Evolutionary conservation across 2,329 filamentous ascomycete species (phyloP), one percentile per base, ranked within the genome.

Genomic region (Xylariales sp.): DNA sequence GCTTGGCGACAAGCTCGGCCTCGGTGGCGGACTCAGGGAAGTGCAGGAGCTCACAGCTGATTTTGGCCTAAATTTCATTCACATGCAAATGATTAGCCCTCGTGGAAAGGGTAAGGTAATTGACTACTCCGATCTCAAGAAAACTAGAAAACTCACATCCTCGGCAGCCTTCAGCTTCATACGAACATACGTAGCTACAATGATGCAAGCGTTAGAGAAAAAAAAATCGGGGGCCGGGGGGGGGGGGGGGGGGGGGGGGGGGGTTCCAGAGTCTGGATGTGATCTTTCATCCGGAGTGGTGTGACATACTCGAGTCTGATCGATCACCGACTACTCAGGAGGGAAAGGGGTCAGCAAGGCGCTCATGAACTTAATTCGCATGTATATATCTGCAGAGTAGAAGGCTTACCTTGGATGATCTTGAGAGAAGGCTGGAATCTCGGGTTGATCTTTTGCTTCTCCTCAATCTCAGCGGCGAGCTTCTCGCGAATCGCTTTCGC

Each of bases 131-230:
- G 37, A 28, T 21, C 31, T n/a, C 11, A 24, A 21, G 10, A 6
- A 29, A 12, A 12, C 19, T n/a, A 20, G 16, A 43, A n/a, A 19
- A 48, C 67, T 52, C 70, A 89, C 86, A 76, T 97, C 93, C 61
- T 87, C 74, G 41, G 93, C 93, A 49, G 93, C 93, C 76, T 96
- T 98, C 57, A 96, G 71, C 73, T 98, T 98, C 93, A 98, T 98
- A 68, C 90, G 90, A 66, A 98, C 91, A 85, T 98, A 98, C 37
- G 91, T 97, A 57, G 83, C 86, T 91, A 55, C 40, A 42, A 46
- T 52, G 61, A 52, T 62, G 56, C 61, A 55, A 57, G 51, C 44
- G 36, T 41, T 44, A 48, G 13, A 42, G 41, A 28, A 10, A 35
- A 41, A 44, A 34, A 16, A 32, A 23, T n/a, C n/a, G n/a, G n/a